A percentile compares a stretch with the other conserved stretches of the same genome.
Conservation (phyloP, 257 asterid species). For the Solanum chmielewskii region DNA sequence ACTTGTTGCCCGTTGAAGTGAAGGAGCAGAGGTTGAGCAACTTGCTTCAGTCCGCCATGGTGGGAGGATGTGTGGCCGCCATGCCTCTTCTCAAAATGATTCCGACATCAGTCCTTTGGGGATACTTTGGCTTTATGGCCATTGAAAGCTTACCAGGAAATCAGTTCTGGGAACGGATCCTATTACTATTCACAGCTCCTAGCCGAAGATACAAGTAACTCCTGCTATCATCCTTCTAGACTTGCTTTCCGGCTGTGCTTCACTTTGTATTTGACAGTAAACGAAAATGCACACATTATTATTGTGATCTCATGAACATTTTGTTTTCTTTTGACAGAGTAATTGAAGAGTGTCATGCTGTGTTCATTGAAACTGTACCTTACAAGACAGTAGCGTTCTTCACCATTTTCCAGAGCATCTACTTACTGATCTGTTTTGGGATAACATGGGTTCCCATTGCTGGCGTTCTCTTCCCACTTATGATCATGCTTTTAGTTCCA, state of each 20-base stretch:
- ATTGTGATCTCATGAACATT: not conserved
- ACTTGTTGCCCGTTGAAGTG: conserved; percentile 14
- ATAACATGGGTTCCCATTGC: conserved; percentile 16
- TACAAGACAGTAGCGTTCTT: conserved; percentile 9
- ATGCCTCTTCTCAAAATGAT: conserved; percentile 13
- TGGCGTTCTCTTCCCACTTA: conserved; percentile 7
- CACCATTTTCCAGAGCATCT: conserved; percentile 9
- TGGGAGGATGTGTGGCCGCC: conserved; percentile 17
- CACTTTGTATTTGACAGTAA: not conserved
- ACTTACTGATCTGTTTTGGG: conserved; percentile 10
- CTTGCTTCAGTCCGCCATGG: conserved; percentile 13
- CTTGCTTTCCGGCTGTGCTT: not conserved
- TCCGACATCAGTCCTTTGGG: conserved; percentile 12
- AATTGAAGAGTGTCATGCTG: conserved; percentile 10
- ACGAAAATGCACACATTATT: not conserved
- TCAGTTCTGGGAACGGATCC: conserved; percentile 10
- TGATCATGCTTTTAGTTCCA: conserved; percentile 16
- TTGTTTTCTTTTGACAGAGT: not conserved
- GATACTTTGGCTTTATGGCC: conserved; percentile 13
- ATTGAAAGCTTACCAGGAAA: conserved; percentile 15
- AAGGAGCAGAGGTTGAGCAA: conserved; percentile 13
- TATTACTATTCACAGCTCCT: conserved; percentile 10
- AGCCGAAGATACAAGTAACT: conserved; percentile 15
- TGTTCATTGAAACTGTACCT: conserved; percentile 8
- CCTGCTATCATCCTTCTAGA: not conserved